These are phyloP conservation scores for Cystobasidium slooffiae DNA, from an alignment of 1,284 basidiomycete species.

Conservation along the genomic window DNA sequence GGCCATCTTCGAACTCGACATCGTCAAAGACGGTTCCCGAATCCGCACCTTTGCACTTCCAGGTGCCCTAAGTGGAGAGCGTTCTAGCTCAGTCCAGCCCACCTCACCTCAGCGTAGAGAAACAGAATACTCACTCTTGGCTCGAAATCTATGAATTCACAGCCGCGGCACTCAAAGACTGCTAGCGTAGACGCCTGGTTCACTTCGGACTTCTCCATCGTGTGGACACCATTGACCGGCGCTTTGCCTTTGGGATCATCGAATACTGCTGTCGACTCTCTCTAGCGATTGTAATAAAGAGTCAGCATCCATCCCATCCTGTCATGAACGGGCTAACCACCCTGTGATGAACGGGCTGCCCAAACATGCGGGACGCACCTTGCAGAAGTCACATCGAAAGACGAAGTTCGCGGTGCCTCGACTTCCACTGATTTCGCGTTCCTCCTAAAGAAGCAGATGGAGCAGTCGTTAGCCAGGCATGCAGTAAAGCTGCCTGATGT, in stretches of 20 bases:
- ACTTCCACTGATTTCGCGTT: constrained; percentile 40
- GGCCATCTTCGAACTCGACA: constrained; percentile 43
- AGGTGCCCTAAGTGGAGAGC: constrained; percentile 24
- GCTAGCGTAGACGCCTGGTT: constrained; percentile 31
- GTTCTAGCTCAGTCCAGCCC: background rate
- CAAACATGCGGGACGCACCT: constrained; percentile 6
- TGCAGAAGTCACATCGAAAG: constrained; percentile 41
- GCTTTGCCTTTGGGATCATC: constrained; percentile 42
- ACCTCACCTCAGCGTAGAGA: background rate
- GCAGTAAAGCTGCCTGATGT: background rate
- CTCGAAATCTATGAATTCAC: constrained; percentile 45
- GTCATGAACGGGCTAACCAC: background rate
- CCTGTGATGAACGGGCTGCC: background rate
- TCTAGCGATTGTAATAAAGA: constrained; percentile 11
- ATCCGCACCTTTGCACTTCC: constrained; percentile 44
- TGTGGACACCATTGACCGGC: constrained; percentile 28
- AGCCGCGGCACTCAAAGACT: constrained; percentile 45
- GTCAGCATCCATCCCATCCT: too few species aligned
- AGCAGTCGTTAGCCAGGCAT: background rate
- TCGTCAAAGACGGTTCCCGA: constrained; percentile 42
- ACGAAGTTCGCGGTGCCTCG: constrained; percentile 46
- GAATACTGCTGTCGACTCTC: constrained; percentile 35
- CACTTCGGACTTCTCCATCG: constrained; percentile 33
- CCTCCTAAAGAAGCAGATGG: constrained; percentile 31
- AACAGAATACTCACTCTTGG: constrained; percentile 14